phyloP scores from a whole-genome alignment of 352 stramenopile species.

The Globisporangium splendens region DNA sequence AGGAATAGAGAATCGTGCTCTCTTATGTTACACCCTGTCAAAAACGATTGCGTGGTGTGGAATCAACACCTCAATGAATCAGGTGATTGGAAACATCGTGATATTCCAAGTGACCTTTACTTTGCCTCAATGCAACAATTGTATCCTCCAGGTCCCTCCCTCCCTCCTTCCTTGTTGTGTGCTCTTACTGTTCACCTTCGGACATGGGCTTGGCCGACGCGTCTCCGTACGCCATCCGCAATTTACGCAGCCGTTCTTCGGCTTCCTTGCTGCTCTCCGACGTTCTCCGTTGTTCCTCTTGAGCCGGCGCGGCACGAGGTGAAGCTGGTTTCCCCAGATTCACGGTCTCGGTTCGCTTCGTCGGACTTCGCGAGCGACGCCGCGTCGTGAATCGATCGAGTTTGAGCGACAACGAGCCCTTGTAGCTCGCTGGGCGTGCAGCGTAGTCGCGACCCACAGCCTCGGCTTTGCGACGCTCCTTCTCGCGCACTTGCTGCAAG shows the following conservation, averaged over 20 bases:
- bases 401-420: slow-evolving; percentile 90
- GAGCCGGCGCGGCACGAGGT: background rate
- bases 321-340: slow-evolving; percentile 23
- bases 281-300: background rate
- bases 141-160: background rate
- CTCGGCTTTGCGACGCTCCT: slow-evolving; percentile 88
- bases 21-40: background rate
- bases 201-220: slow-evolving; percentile 36
- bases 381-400: slow-evolving; percentile 84
- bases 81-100: no score
- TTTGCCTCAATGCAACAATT: background rate
- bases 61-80: background rate
- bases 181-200: slow-evolving; percentile 12
- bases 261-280: slow-evolving; percentile 32
- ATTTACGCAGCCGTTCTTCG: slow-evolving; percentile 61
- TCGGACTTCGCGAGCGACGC: slow-evolving; percentile 62
- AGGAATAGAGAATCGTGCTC: background rate
- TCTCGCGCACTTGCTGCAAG: slow-evolving; percentile 89
- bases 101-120: no score
- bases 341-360: slow-evolving; percentile 53
- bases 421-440: slow-evolving; percentile 88
- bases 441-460: slow-evolving; percentile 90
- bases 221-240: slow-evolving; percentile 82
- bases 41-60: background rate
- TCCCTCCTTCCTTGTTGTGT: background rate